Evolutionary conservation across 768 basidiomycete genomes (phyloP), one percentile per base, ranked within the genome.

Genomic region (Podaxis rugospora): DNA sequence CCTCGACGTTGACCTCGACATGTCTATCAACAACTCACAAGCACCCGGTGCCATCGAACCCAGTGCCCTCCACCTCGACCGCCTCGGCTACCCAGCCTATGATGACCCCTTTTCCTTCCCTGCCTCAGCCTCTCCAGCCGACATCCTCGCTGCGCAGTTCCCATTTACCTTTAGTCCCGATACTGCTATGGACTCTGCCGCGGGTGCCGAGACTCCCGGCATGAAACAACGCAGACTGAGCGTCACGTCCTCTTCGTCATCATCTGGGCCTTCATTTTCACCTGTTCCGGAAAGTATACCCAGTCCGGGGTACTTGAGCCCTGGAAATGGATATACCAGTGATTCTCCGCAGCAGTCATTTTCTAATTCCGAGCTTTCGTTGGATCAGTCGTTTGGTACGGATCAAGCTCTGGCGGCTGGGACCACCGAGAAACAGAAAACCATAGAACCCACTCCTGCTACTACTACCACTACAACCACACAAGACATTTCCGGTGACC

Each of bases 41-140:
- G 39, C 83, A 3, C 72, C 81, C 18, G 79, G 85, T 65, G 80
- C 82, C 0, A 79, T 91, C 57, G 86, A 91, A 61, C 88, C 90
- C 32, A 85, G 76, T 65, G 75, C 81, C 5, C 73, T 90, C 11
- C 87, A 89, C 66, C 84, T 75, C 67, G 71, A 65, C 40, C 67
- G 68, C 56, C 68, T 65, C 35, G 64, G 69, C 46, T 64, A 65
- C 46, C 72, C 69, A 52, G 53, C 70, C 1, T 73, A 69, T 57
- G 65, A 70, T 40, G 67, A 70, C 40, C 68, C 67, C 28, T 66
- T 66, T 14, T 56, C 59, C 5, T 64, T 70, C 51, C 63, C 63
- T 61, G 66, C 63, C 7, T 62, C 57, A 46, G 55, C 61, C 46
- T 64, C 67, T 23, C 60, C 67, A 5, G 65, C 65, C 28, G 70